phyloP scores from a whole-genome alignment of 2,329 filamentous ascomycete species.

The Colletotrichum tropicicola region DNA sequence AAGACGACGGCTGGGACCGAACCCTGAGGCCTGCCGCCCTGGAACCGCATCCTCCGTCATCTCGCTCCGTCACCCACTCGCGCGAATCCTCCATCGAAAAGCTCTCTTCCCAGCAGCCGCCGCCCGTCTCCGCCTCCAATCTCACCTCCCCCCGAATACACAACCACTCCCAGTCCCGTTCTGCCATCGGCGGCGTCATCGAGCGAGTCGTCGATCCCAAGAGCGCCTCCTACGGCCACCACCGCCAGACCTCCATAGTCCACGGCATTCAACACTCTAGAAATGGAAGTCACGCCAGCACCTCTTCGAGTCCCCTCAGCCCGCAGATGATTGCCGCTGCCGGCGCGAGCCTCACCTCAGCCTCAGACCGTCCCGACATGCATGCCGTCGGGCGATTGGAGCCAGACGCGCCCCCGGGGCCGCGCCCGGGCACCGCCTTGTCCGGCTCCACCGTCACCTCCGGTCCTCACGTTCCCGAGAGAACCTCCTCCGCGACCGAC shows the following conservation, averaged over 20 bases:
- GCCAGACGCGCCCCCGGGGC: slow-evolving; percentile 46
- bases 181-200: slow-evolving; percentile 50
- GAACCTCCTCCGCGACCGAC: slow-evolving; percentile 57
- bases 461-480: slow-evolving; percentile 48
- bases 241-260: slow-evolving; percentile 96
- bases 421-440: slow-evolving; percentile 57
- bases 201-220: slow-evolving; percentile 67
- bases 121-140: slow-evolving; percentile 31
- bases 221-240: slow-evolving; percentile 77
- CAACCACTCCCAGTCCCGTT: slow-evolving; percentile 51
- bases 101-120: slow-evolving; percentile 43
- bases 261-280: slow-evolving; percentile 93
- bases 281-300: slow-evolving; percentile 86
- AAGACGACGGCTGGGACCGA: slow-evolving; percentile 57
- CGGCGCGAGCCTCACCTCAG: slow-evolving; percentile 55
- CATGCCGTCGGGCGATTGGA: slow-evolving; percentile 57
- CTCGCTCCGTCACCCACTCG: slow-evolving; percentile 58
- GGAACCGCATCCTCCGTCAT: slow-evolving; percentile 43
- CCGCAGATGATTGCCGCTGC: slow-evolving; percentile 83
- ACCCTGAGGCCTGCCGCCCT: slow-evolving; percentile 58
- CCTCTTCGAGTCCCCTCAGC: slow-evolving; percentile 84
- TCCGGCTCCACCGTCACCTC: slow-evolving; percentile 51
- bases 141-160: slow-evolving; percentile 47
- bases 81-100: slow-evolving; percentile 69
- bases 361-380: slow-evolving; percentile 62